phyloP scores from a whole-genome alignment of 352 stramenopile genomes.

The Phytophthora agathidicida region DNA sequence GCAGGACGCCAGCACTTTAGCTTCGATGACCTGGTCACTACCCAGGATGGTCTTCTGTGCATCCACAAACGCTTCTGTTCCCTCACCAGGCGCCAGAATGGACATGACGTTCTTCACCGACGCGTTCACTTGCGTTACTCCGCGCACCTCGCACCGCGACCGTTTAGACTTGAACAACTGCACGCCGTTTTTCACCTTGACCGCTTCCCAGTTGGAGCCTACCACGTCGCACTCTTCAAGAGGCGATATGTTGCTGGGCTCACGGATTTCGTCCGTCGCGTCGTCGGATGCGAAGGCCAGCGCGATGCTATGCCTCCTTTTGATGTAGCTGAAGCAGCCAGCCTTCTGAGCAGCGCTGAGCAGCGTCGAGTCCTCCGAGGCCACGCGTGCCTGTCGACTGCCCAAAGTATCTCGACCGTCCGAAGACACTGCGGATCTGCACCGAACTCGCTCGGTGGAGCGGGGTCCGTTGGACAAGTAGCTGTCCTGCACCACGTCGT shows the following conservation, averaged over 20 bases:
- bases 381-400: slow-evolving; percentile 4
- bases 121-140: slow-evolving; percentile 72
- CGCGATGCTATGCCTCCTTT: slow-evolving; percentile 71
- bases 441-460: slow-evolving; percentile 25
- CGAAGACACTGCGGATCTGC: slow-evolving; percentile 26
- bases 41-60: slow-evolving; percentile 70
- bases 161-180: slow-evolving; percentile 73
- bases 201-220: slow-evolving; percentile 61
- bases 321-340: slow-evolving; percentile 88
- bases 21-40: slow-evolving; percentile 67
- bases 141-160: slow-evolving; percentile 77
- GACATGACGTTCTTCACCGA: slow-evolving; percentile 88
- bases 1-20: slow-evolving; percentile 69
- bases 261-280: slow-evolving; percentile 23
- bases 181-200: slow-evolving; percentile 75
- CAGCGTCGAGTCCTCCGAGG: slow-evolving; percentile 16
- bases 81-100: slow-evolving; percentile 61
- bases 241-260: slow-evolving; percentile 38
- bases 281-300: slow-evolving; percentile 68
- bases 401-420: slow-evolving; percentile 16
- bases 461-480: slow-evolving; percentile 24
- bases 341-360: slow-evolving; percentile 73
- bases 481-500: slow-evolving; percentile 29
- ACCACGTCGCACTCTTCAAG: slow-evolving; percentile 24
- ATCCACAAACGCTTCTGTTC: slow-evolving; percentile 58